Evolutionary conservation across 2,329 filamentous ascomycete species (phyloP).

Genomic region (Metarhizium humberi): DNA sequence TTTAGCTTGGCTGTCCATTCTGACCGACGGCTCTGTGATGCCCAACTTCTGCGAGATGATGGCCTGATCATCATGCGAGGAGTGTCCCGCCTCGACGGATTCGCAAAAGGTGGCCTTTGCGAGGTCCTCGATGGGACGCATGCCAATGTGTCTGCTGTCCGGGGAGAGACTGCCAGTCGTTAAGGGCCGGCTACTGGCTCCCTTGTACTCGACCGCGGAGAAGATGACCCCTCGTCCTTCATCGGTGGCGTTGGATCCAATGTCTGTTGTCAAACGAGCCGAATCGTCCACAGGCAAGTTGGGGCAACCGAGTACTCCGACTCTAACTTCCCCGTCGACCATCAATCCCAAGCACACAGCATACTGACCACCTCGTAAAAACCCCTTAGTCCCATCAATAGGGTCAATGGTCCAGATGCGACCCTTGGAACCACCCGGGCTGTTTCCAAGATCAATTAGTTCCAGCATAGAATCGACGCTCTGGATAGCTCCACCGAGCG

Average conservation of each 20-base stretch:
- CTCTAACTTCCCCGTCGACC: constrained; percentile 86
- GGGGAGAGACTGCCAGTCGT: constrained; percentile 36
- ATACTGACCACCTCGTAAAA: constrained; percentile 92
- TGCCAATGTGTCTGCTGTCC: constrained; percentile 56
- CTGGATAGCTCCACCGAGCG: constrained; percentile 58
- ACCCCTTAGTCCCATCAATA: constrained; percentile 96
- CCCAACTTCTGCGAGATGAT: constrained; percentile 71
- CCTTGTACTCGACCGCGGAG: constrained; percentile 69
- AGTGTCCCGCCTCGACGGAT: constrained; percentile 89
- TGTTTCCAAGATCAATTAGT: constrained; percentile 59
- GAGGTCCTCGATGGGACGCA: constrained; percentile 69
- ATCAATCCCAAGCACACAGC: constrained; percentile 89
- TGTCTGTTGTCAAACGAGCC: constrained; percentile 47
- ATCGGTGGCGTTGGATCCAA: constrained; percentile 65
- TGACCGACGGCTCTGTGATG: constrained; percentile 80
- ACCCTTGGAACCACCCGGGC: constrained; percentile 61
- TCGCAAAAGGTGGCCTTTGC: constrained; percentile 87
- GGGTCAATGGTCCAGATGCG: constrained; percentile 95
- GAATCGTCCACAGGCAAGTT: constrained; percentile 86
- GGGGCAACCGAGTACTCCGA: constrained; percentile 89
- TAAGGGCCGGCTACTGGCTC: constrained; percentile 72
- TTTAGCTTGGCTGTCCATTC: constrained; percentile 97
- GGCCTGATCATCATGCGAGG: constrained; percentile 78
- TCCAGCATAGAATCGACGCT: constrained; percentile 58
- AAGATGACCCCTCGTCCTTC: constrained; percentile 80